These are phyloP conservation scores for Shiraia bambusicola DNA, from an alignment of 2,329 filamentous ascomycete species.

Conservation along the genomic window DNA sequence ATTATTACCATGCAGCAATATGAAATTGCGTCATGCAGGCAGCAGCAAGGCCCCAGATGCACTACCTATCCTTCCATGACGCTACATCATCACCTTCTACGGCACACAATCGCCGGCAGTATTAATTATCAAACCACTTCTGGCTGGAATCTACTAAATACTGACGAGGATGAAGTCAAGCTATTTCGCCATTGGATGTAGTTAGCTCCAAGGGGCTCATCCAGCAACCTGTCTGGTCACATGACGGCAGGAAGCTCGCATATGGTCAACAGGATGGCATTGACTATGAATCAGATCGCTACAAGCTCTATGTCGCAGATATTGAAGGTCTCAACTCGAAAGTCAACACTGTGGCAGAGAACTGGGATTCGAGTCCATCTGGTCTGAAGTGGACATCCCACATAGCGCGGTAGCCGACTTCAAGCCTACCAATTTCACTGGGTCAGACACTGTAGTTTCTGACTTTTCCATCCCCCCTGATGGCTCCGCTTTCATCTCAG, in stretches of 20 bases:
- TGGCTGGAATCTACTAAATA: no score
- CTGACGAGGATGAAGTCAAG: no score
- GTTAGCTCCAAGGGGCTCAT: no score
- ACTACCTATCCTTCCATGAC: conserved; percentile 8
- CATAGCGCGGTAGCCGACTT: conserved; percentile 57
- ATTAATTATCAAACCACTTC: conserved; percentile 16
- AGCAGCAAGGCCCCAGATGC: background rate
- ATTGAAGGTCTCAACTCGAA: conserved; percentile 32
- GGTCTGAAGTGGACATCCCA: conserved; percentile 49
- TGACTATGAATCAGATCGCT: conserved; percentile 75
- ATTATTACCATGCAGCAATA: no score
- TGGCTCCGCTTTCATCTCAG: conserved; percentile 51
- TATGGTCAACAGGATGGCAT: conserved; percentile 72
- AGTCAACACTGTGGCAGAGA: conserved; percentile 30
- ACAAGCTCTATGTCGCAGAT: conserved; percentile 49
- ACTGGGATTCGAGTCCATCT: conserved; percentile 39
- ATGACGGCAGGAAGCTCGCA: conserved; percentile 68
- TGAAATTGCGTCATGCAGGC: background rate
- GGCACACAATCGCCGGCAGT: conserved; percentile 10
- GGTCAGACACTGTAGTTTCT: conserved; percentile 39
- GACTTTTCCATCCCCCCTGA: conserved; percentile 60
- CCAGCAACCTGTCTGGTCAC: conserved; percentile 78
- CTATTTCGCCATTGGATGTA: no score
- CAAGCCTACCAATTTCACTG: conserved; percentile 47
- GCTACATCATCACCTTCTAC: conserved; percentile 6